These are phyloP conservation scores for Plasmodium cynomolgi DNA, from an alignment of 169 alveolate species.

Conservation along the genomic window DNA sequence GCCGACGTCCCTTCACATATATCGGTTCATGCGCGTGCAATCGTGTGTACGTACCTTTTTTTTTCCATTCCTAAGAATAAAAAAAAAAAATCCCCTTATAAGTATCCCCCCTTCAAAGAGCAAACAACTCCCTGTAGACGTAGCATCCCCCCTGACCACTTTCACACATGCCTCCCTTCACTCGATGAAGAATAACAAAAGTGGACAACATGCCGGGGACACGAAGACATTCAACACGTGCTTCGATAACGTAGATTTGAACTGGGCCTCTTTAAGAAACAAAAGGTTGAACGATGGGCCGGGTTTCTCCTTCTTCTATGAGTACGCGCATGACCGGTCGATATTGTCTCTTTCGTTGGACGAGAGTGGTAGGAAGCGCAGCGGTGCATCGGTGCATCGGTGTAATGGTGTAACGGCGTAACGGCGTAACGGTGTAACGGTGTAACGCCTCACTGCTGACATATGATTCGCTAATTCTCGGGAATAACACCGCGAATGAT, in stretches of 20 bases:
- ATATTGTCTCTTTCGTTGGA: conserved; percentile 59
- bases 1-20: neutral
- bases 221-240: conserved; percentile 68
- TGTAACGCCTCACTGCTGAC: neutral
- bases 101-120: neutral
- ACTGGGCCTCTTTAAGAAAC: conserved; percentile 43
- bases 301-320: conserved; percentile 49
- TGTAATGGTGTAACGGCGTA: neutral
- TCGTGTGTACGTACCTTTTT: neutral
- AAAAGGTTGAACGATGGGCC: conserved; percentile 70
- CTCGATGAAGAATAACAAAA: conserved; percentile 31
- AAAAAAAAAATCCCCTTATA: neutral
- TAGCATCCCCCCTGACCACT: neutral
- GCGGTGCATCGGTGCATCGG: neutral
- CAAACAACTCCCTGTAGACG: neutral
- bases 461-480: neutral
- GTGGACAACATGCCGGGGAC: conserved; percentile 1
- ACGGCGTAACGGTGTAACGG: neutral
- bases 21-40: neutral
- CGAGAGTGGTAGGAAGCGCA: conserved; percentile 51
- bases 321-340: conserved; percentile 72
- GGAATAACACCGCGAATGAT: neutral
- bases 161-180: neutral
- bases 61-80: neutral
- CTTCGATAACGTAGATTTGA: conserved; percentile 49